These are phyloP conservation scores for Phylloporus sp. DNA, from an alignment of 768 basidiomycete genomes.

Conservation along the genomic window DNA sequence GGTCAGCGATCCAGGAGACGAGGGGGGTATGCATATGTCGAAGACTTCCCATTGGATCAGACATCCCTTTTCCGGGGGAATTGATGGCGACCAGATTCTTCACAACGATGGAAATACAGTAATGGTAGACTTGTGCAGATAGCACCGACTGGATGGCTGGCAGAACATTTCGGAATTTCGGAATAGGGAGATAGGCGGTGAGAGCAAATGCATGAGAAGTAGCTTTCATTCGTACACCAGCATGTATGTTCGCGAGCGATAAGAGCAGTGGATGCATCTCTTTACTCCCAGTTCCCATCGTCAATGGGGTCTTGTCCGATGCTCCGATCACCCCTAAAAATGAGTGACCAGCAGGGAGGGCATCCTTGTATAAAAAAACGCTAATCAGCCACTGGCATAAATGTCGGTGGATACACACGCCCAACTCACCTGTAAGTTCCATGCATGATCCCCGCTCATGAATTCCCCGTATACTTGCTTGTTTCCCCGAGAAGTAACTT, in stretches of 20 bases:
- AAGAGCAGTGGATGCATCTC: slow-evolving; percentile 31
- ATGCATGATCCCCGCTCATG: not conserved
- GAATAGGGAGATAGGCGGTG: slow-evolving; percentile 29
- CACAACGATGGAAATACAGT: no score
- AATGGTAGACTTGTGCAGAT: no score
- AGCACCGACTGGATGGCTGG: no score
- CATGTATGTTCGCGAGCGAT: slow-evolving; percentile 30
- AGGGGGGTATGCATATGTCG: no score
- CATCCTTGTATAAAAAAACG: not conserved
- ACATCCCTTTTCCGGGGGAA: no score
- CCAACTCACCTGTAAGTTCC: not conserved
- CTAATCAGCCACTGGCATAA: not conserved
- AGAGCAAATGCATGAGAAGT: slow-evolving; percentile 28
- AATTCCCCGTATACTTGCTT: not conserved
- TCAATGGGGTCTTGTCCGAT: not conserved
- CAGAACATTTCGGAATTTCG: slow-evolving; percentile 22
- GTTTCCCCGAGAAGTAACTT: not conserved
- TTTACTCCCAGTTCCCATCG: not conserved
- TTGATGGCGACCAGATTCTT: no score
- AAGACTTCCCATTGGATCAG: no score
- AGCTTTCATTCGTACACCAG: slow-evolving; percentile 29
- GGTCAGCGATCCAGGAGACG: no score
- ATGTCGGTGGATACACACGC: no score
- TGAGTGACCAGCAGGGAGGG: not conserved
- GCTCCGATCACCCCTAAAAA: not conserved